Evolutionary conservation across 1,284 basidiomycete species (phyloP), one percentile per base, ranked within the genome.

Genomic region (Apiotrichum domesticum): DNA sequence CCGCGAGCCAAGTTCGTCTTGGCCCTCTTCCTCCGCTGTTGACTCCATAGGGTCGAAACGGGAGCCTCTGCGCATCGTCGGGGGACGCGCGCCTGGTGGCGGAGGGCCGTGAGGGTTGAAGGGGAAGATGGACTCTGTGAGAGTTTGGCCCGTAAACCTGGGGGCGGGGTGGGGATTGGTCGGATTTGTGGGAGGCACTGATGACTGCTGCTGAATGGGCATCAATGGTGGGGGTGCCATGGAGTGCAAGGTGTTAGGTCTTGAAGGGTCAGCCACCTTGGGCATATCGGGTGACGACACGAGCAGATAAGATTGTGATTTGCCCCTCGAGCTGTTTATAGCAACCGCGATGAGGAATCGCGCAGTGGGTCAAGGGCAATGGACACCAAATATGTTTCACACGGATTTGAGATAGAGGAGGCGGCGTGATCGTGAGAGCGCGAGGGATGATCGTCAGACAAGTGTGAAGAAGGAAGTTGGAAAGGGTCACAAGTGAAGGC

Each of bases 1-100:
- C 42, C 67, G 59, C 15, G 62, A 49, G n/a, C 70, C 69, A 3
- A 71, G 63, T 35, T 71, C 71, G 4, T 64, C 72, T 46, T 73
- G 67, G 2, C 61, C 64, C 5, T 71, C 69, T 4, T 67, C 67
- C 13, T 71, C 70, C 5, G 53, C 54, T 14, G 64, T 60, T 9
- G 66, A 63, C 15, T 64, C 66, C 68, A 75, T 71, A 0, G 73
- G 73, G 54, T 75, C 73, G 48, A 71, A 70, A 29, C 72, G 60
- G 6, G 66, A 68, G 46, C 61, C 59, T 29, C 70, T 53, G 15
- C 62, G 56, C 29, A 61, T 54, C 57, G 57, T 62, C 29, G 60
- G 60, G 32, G 57, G 37, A 45, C 60, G 60, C 34, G 60, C 60
- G 35, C 60, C 60, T 21, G 57, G 57, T 9, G 60, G 60, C 14